Percentiles rank a stretch among this genome's conserved stretches.
Conservation (phyloP, 345 rosid species). For the Eucalyptus polyanthemos region DNA sequence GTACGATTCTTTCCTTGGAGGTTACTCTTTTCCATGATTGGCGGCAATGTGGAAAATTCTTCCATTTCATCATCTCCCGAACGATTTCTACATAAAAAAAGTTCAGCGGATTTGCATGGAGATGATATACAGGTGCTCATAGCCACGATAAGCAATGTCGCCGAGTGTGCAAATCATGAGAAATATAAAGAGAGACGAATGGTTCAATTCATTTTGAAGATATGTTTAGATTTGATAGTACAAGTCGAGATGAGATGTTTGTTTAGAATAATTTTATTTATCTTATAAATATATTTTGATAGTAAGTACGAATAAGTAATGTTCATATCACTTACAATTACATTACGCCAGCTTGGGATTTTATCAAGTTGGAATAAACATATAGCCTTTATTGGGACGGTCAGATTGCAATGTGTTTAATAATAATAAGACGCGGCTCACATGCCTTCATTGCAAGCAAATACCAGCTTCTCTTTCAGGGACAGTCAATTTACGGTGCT, state of each 20-base stretch:
- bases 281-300: background rate
- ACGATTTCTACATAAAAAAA: background rate
- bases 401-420: background rate
- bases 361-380: rapidly evolving
- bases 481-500: background rate
- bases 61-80: background rate
- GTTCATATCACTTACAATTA: background rate
- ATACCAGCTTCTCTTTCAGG: background rate
- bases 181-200: background rate
- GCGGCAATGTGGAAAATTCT: background rate
- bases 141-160: background rate
- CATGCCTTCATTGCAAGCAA: background rate
- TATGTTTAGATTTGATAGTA: rapidly evolving
- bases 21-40: background rate
- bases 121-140: background rate
- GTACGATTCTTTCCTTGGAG: background rate
- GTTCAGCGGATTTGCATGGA: background rate
- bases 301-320: rapidly evolving
- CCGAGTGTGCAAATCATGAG: background rate
- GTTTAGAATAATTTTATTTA: background rate
- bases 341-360: background rate
- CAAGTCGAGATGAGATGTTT: background rate
- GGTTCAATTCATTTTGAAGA: rapidly evolving
- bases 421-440: background rate
- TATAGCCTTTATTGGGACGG: background rate